Conservation (phyloP, 352 stramenopile genomes). For the Thalassiosira hispida region DNA sequence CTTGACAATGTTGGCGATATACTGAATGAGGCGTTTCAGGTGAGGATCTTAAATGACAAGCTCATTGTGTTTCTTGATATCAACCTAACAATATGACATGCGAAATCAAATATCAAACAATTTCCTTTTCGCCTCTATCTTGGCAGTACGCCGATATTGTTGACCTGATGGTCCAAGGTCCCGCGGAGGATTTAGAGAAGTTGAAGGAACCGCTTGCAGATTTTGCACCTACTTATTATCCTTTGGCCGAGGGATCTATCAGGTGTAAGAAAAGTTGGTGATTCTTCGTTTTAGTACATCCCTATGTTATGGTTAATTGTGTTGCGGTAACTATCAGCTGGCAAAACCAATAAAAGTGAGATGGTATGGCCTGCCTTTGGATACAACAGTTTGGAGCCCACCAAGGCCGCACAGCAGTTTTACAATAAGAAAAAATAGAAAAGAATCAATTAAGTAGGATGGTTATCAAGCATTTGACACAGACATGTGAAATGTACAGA, state of each 20-base stretch:
- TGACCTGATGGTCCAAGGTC: conserved; percentile 38
- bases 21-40: conserved; percentile 32
- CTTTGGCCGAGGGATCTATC: conserved; percentile 22
- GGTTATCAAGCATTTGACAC: too few species aligned
- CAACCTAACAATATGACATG: too few species aligned
- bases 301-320: too few species aligned
- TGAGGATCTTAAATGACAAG: not conserved
- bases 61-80: not conserved
- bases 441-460: too few species aligned
- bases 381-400: too few species aligned
- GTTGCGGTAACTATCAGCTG: too few species aligned
- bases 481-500: too few species aligned
- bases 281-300: not conserved
- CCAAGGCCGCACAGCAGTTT: too few species aligned
- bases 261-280: conserved; percentile 32
- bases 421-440: too few species aligned
- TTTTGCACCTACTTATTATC: conserved; percentile 36
- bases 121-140: not conserved
- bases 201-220: conserved; percentile 46
- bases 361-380: too few species aligned
- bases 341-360: too few species aligned
- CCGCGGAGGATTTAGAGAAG: conserved; percentile 38
- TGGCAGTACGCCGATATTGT: conserved; percentile 31
- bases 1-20: conserved; percentile 43
- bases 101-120: too few species aligned